Evolutionary conservation across 371 early-diverging fungal species (phyloP), one percentile per base, ranked within the genome.

Genomic region (Apophysomyces variabilis): DNA sequence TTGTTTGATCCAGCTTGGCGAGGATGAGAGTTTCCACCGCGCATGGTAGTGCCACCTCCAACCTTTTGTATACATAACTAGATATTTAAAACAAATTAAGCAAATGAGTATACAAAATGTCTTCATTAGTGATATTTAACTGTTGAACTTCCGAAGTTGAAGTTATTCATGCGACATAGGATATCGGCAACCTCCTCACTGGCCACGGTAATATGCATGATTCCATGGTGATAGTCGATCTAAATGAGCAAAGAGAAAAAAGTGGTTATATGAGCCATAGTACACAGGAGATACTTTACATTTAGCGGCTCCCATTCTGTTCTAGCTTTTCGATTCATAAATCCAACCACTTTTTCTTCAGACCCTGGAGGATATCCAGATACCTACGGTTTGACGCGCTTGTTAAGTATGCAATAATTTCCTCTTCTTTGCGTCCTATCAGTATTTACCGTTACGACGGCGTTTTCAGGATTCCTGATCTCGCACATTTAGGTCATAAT

Each of bases 301-400:
- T 74, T 39, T 32, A 75, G 56, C 5, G 76, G 68, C 37, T 73
- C 72, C 83, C 83, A 83, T 7, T 66, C 65, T 2, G 61, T 59
- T 66, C 73, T 74, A 7, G 74, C 59, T 62, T 83, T 83, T 62
- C 75, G 66, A 6, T 68, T 66, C 12, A 83, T 54, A 46, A 83
- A 83, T 3, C 66, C 66, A 36, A 79, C 7, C 4, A 76, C 65
- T n/a, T 75, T 67, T 21, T 75, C 66, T 65, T 79, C 80, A 37
- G 70, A 14, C 13, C 75, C 71, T 35, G 61, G 60, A 32, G 77
- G 78, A 68, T 70, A 71, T 7, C 78, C 78, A 9, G 75, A 45
- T 11, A 80, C 67, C 81, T 80, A 68, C 47, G 11, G 32, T 41
- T 37, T 21, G 38, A 18, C 7, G 14, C 21, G 35, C 3, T 44